Evolutionary conservation across 495 filamentous ascomycete genomes (phyloP).

Genomic region (Jackrogersella minutella): DNA sequence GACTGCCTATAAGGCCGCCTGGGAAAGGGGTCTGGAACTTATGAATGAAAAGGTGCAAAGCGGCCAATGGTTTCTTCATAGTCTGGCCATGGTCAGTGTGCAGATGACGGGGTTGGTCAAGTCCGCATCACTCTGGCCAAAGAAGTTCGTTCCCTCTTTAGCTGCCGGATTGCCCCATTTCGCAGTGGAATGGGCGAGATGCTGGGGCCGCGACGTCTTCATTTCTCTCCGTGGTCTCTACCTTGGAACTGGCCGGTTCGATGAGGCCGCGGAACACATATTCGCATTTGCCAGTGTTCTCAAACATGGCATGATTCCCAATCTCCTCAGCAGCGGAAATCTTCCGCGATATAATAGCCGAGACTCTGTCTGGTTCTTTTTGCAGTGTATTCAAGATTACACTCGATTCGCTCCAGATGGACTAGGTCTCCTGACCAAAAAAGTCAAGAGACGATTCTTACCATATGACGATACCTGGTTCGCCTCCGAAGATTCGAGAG

Average conservation of each 20-base stretch:
- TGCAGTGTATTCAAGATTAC: constrained; percentile 96
- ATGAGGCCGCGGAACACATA: constrained; percentile 92
- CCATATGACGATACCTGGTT: constrained; percentile 98
- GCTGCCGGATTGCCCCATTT: constrained; percentile 97
- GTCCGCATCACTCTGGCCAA: constrained; percentile 88
- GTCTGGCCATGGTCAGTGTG: constrained; percentile 84
- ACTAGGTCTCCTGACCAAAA: constrained; percentile 73
- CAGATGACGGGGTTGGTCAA: constrained; percentile 90
- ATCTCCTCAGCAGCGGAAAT: constrained; percentile 84
- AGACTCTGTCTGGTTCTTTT: constrained; percentile 97
- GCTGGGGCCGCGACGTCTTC: constrained; percentile 97
- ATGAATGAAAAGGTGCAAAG: constrained; percentile 78
- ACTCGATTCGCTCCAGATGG: constrained; percentile 83
- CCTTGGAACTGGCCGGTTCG: constrained; percentile 85
- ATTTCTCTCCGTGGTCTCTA: constrained; percentile 92
- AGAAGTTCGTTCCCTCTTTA: constrained; percentile 81
- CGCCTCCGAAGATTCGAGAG: constrained; percentile 75
- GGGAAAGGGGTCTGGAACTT: constrained; percentile 77
- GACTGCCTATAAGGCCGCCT: constrained; percentile 84
- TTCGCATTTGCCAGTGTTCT: constrained; percentile 94
- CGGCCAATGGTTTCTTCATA: constrained; percentile 85
- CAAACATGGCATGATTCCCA: constrained; percentile 99
- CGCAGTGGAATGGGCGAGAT: constrained; percentile 89
- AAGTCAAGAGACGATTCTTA: constrained; percentile 84
- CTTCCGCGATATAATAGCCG: constrained; percentile 96